Base-by-base conservation (phyloP, 495 filamentous ascomycete genomes). In the Neohortaea acidophila region DNA sequence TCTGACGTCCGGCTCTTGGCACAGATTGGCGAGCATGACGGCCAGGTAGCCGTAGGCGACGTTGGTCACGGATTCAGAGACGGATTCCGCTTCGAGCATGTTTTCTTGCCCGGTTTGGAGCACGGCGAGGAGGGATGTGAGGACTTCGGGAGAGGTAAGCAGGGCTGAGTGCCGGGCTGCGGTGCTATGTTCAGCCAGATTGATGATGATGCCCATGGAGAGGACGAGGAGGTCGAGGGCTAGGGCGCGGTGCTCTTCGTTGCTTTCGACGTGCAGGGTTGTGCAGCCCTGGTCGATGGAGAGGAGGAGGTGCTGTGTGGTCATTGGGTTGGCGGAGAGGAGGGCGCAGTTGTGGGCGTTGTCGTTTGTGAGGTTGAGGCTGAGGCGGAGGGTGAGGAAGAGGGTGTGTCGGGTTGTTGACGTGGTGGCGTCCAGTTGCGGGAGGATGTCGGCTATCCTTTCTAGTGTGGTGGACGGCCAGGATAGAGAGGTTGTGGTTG, bases 41-140 rank as follows among this genome's bases (percentile, higher is more conserved):
- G 87, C 75, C 28, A 99, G 66, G 51, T 93, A 99, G 20, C 91
- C 91, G 41, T 86, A 75, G 2, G 82, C 80, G 21, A 99, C 84
- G 54, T 87, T 93, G 36, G 75, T 70, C 36, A 79, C 77, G n/a
- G 77, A 75, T 49, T 84, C 82, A 54, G 84, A 34, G 12, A 47
- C 33, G 2, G 47, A 47, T 20, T 47, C 39, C 17, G 44, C 48
- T 23, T 44, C 27, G 6, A 20, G 12, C 23, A 49, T 32, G 18
- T 21, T 23, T 28, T 36, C 19, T 20, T 45, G 47, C 26, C 33
- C 47, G 1, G 18, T 14, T 2, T 13, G 20, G 47, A 50, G 37
- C 22, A 39, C 41, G 20, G 7, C n/a, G 20, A 44, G 11, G 21
- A 49, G 35, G 13, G 35, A 25, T 1, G 3, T 15, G 14, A 44